A percentile compares a stretch with the other conserved stretches of the same genome.
Evolutionary conservation across 2,329 filamentous ascomycete genomes (phyloP).

Genomic region (Plenodomus tracheiphilus): DNA sequence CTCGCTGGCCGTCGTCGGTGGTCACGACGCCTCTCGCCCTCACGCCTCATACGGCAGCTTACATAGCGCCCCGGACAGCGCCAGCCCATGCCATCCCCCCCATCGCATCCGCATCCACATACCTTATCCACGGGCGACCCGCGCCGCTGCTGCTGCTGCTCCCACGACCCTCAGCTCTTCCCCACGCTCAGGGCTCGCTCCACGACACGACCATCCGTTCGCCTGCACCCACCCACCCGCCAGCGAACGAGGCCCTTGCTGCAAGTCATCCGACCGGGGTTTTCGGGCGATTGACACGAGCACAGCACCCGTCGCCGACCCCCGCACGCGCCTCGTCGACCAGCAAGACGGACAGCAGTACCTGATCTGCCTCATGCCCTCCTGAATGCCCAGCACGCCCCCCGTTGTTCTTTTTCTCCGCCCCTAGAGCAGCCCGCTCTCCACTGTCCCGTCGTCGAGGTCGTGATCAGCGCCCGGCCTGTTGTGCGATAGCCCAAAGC

Average conservation of each 20-base stretch:
- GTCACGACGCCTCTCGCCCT: background rate
- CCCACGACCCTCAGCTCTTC: slow-evolving; percentile 20
- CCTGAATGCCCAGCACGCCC: slow-evolving; percentile 1
- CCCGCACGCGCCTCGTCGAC: slow-evolving; percentile 4
- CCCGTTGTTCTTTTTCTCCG: background rate
- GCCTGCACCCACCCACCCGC: slow-evolving; percentile 5
- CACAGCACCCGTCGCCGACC: background rate
- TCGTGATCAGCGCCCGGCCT: slow-evolving; percentile 6
- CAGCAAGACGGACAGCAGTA: background rate
- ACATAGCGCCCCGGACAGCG: background rate
- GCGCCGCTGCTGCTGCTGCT: slow-evolving; percentile 11
- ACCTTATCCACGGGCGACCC: slow-evolving; percentile 15
- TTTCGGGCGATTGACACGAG: background rate
- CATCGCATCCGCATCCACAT: no score
- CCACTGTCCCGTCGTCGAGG: slow-evolving; percentile 3
- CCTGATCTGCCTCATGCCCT: slow-evolving; percentile 10
- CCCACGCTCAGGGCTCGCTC: slow-evolving; percentile 22
- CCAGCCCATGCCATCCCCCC: no score
- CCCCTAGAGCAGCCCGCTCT: background rate
- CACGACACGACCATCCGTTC: slow-evolving; percentile 3
- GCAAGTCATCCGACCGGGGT: slow-evolving; percentile 20
- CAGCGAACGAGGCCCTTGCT: slow-evolving; percentile 5
- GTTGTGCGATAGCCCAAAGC: slow-evolving; percentile 14
- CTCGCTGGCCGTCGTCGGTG: no score
- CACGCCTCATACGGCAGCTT: background rate